Evolutionary conservation across 2,329 filamentous ascomycete species (phyloP).

Genomic region (Bipolaris cookei): DNA sequence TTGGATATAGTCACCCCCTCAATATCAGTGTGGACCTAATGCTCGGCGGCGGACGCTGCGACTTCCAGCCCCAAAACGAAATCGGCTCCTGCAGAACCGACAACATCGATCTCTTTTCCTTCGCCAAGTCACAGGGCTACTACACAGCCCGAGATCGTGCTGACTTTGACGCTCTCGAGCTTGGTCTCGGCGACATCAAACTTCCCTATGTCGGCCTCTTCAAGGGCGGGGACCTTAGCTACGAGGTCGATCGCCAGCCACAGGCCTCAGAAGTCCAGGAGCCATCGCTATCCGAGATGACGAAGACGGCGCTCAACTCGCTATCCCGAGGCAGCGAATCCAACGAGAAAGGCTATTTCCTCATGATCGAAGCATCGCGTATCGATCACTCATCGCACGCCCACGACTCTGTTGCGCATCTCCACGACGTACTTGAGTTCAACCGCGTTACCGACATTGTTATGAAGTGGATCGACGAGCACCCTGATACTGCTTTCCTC

Average conservation of each 20-base stretch:
- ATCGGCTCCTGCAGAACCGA: slow-evolving; percentile 49
- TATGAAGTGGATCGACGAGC: slow-evolving; percentile 50
- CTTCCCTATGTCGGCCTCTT: slow-evolving; percentile 52
- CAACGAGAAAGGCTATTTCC: slow-evolving; percentile 49
- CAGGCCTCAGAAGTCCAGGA: slow-evolving; percentile 39
- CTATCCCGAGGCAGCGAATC: slow-evolving; percentile 45
- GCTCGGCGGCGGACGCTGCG: slow-evolving; percentile 52
- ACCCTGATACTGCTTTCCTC: slow-evolving; percentile 50
- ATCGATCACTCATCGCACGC: slow-evolving; percentile 36
- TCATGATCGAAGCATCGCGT: slow-evolving; percentile 44
- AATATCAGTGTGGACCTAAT: slow-evolving; percentile 50
- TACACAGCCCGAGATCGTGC: slow-evolving; percentile 47
- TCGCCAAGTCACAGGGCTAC: slow-evolving; percentile 46
- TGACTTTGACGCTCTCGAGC: slow-evolving; percentile 44
- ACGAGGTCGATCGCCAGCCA: slow-evolving; percentile 48
- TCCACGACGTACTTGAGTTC: slow-evolving; percentile 52
- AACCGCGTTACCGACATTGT: slow-evolving; percentile 50
- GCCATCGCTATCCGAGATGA: slow-evolving; percentile 52
- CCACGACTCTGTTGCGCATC: slow-evolving; percentile 35
- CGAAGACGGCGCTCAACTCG: slow-evolving; percentile 48
- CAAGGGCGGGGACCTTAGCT: slow-evolving; percentile 38
- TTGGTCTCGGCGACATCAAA: slow-evolving; percentile 28
- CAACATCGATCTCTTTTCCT: slow-evolving; percentile 47
- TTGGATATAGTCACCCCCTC: slow-evolving; percentile 52
- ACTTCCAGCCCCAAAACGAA: slow-evolving; percentile 51